Evolutionary conservation across 1,284 basidiomycete species (phyloP), one percentile per base, ranked within the genome.

Genomic region (Marasmius sp.): DNA sequence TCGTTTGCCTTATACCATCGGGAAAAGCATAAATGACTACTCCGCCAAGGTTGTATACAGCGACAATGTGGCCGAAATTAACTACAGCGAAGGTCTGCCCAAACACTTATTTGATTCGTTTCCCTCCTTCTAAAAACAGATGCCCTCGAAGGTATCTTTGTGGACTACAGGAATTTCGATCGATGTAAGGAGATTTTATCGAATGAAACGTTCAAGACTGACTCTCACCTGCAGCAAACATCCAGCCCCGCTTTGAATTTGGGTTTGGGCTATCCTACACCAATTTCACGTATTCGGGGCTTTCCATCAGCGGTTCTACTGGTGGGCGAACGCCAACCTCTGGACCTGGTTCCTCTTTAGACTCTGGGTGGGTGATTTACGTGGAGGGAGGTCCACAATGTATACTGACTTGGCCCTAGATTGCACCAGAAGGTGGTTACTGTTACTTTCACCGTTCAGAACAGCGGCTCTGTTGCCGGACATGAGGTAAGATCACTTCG

Each of bases 261-360:
- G 90, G 89, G 2, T 89, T 84, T 69, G 89, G 91, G 1, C 71
- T 92, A 59, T 86, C 83, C 12, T 92, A 91, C 72, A 89, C 90
- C 11, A 81, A 76, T 0, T 92, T 92, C 76, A 70, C 75, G 12
- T 86, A 86, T 67, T 78, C 78, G 6, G 74, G 72, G 22, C 65
- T 88, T 41, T 65, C 69, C 12, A 74, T 86, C 27, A 68, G 72
- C 27, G 81, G 81, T 7, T 77, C 77, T 10, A 72, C 72, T 39
- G 70, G 72, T 3, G 73, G 76, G 78, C 74, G 76, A 38, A 73
- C 67, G 18, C 73, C 78, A 45, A 74, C 75, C 2, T 75, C 74
- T 38, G 78, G 78, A 11, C 70, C 74, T 16, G 81, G 81, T 22
- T 82, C 82, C 27, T 79, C 81, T 14, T 69, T 83, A 20, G 79